Base-by-base conservation (phyloP, 1,284 basidiomycete genomes). In the Phellinidium pouzarii region DNA sequence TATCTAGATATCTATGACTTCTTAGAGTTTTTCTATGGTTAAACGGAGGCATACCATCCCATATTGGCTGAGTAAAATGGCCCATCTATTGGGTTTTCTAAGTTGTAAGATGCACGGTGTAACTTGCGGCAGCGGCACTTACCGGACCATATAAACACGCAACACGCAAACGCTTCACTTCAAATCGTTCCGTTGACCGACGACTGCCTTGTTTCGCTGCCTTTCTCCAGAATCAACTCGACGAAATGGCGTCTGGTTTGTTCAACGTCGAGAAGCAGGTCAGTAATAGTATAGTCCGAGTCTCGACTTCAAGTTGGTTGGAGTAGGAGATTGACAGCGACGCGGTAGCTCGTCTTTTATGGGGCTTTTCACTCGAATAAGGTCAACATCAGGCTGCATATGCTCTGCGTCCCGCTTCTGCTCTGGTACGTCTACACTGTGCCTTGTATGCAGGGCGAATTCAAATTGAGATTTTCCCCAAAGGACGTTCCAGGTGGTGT, bases 311-410 rank as follows among this genome's bases (percentile, higher is more conserved):
- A 40, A 4, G 11, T 31, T 29, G 45, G 4, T 23, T 7, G 14
- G 3, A 8, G 34, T 4, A 36, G 20, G 14, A 23, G 20, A 14
- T 50, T 40, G n/a, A 43, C 29, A 23, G 14, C 55, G 50, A 31
- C 9, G 19, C 22, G 54, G 4, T 55, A 94, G 89, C 75, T 94
- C 62, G 75, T 84, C 26, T 93, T 93, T 75, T 94, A 94, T 67
- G 88, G 88, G 20, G 85, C 90, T 48, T 94, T 94, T 69, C 91
- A 94, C 68, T 76, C 80, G 22, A 85, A 94, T 66, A 79, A 77
- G 31, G 70, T 82, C 55, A 95, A 95, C 66, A 70, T 94, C 57
- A 64, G 76, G 52, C 88, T 94, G 58, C 91, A 95, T 65, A 76
- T 91, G 59, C 62, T 87, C 58, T 92, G 82, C 60, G 91, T 95